Percentiles rank a stretch among this genome's conserved stretches.
These are phyloP conservation scores for Monilinia laxa DNA, from an alignment of 2,329 filamentous ascomycete genomes.

Conservation along the genomic window DNA sequence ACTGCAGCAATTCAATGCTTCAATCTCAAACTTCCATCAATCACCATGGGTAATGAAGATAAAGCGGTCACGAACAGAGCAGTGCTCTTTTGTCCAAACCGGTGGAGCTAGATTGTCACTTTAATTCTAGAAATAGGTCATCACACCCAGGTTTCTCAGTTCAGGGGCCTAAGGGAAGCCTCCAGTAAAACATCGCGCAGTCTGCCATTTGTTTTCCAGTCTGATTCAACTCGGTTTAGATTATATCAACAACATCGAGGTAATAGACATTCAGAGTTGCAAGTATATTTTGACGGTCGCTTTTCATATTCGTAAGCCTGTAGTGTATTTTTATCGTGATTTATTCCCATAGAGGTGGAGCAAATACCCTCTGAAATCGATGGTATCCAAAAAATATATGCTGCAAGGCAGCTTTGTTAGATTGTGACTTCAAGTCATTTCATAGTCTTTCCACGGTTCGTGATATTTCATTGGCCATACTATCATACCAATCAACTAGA, in stretches of 20 bases:
- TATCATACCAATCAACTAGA: not conserved
- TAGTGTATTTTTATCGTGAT: not conserved
- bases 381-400: not conserved
- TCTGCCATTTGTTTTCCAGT: not conserved
- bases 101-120: not conserved
- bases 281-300: not conserved
- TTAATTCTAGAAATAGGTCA: not conserved
- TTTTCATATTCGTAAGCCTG: not conserved
- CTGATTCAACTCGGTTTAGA: not conserved
- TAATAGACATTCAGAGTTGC: not conserved
- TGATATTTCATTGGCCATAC: too few species aligned
- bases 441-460: too few species aligned
- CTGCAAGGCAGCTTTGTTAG: not conserved
- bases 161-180: not conserved
- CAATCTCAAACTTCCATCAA: not conserved
- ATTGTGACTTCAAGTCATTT: not conserved
- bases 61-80: not conserved
- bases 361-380: not conserved
- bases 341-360: too few species aligned
- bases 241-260: not conserved
- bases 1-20: not conserved
- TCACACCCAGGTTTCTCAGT: not conserved
- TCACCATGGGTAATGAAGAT: not conserved
- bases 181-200: too few species aligned
- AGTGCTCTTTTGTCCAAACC: constrained; percentile 1